A percentile compares a stretch with the other conserved stretches of the same genome.
Evolutionary conservation across 2,329 filamentous ascomycete genomes (phyloP).

Genomic region (Aspergillus proliferans): DNA sequence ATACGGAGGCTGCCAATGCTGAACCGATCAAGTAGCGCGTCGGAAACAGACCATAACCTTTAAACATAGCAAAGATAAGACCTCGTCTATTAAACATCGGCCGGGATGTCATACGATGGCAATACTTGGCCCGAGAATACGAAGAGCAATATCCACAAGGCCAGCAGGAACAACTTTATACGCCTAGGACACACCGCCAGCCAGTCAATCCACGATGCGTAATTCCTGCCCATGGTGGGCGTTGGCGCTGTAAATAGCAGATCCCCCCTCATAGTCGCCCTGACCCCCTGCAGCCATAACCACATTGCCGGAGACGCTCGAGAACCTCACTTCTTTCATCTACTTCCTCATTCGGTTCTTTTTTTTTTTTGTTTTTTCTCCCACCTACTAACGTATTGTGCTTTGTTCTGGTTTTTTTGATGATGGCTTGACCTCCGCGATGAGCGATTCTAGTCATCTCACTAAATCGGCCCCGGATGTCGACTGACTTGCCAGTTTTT

Average conservation of each 20-base stretch:
- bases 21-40: not conserved
- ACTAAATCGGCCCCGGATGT: too few relatives aligned
- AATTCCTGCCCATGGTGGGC: not conserved
- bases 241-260: conserved; percentile 19
- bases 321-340: conserved; percentile 8
- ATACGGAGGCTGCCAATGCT: not conserved
- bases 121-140: not conserved
- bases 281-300: conserved; percentile 27
- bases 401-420: too few relatives aligned
- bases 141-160: not conserved
- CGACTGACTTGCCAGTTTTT: too few relatives aligned
- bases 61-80: not conserved
- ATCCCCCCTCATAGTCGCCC: conserved; percentile 4
- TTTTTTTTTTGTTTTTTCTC: not conserved
- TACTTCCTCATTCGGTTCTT: not conserved
- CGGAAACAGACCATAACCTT: not conserved
- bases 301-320: conserved; percentile 22
- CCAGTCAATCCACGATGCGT: not conserved
- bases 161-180: not conserved
- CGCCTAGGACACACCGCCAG: conserved; percentile 1
- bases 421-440: too few relatives aligned
- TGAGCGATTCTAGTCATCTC: too few relatives aligned
- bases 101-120: not conserved
- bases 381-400: not conserved
- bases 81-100: not conserved